A percentile compares a stretch with the other conserved stretches of the same genome.
Conservation (phyloP, 1,284 basidiomycete genomes). For the Ceratobasidium sp. region DNA sequence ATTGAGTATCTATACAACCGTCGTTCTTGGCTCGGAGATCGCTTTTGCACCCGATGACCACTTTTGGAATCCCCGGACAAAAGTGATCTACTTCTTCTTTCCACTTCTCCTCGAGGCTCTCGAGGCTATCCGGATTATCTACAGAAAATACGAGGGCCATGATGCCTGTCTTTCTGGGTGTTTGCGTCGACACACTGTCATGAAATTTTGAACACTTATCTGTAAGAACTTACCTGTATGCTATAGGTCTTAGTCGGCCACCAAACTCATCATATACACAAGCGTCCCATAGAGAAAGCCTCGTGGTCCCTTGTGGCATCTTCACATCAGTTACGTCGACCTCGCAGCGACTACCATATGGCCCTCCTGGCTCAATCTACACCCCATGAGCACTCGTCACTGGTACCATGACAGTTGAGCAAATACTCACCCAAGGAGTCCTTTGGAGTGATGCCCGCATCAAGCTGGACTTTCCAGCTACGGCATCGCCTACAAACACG, state of each 20-base stretch:
- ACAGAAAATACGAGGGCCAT: constrained; percentile 18
- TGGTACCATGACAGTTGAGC: background rate
- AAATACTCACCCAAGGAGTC: constrained; percentile 5
- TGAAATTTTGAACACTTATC: background rate
- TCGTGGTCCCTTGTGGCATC: background rate
- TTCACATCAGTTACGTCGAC: background rate
- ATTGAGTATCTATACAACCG: constrained; percentile 3
- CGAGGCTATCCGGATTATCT: constrained; percentile 8
- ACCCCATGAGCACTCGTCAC: background rate
- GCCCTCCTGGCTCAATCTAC: background rate
- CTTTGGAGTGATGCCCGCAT: background rate
- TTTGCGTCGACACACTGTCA: no score
- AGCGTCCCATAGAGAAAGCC: background rate
- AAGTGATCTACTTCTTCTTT: background rate
- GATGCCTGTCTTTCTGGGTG: constrained; percentile 8
- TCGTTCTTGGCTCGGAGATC: background rate
- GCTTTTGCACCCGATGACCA: constrained; percentile 32
- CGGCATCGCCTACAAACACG: constrained; percentile 7
- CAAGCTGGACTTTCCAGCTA: constrained; percentile 29
- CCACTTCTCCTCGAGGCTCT: constrained; percentile 16
- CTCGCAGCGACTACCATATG: background rate
- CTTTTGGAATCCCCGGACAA: constrained; percentile 7
- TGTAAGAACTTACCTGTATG: constrained; percentile 9
- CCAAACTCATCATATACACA: background rate
- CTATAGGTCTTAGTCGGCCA: background rate